Percentiles rank a stretch among this genome's conserved stretches.
Conservation (phyloP, 2,329 filamentous ascomycete species). For the Penicillium sclerotigenum region DNA sequence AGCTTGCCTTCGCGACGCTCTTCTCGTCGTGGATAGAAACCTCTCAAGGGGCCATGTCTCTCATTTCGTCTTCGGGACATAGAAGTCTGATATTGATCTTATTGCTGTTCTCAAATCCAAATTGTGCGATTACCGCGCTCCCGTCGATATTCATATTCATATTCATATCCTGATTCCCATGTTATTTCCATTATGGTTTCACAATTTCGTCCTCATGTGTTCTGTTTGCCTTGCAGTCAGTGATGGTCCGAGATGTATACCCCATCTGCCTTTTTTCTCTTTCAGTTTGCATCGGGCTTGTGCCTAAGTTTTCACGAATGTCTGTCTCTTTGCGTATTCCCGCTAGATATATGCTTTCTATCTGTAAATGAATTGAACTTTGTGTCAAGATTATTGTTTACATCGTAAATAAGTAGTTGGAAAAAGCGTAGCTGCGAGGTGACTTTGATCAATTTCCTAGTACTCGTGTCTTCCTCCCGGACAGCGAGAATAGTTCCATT, state of each 20-base stretch:
- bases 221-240: conserved; percentile 11
- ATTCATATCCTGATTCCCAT: conserved; percentile 10
- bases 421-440: no score
- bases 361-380: conserved; percentile 6
- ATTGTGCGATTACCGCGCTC: not conserved
- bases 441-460: no score
- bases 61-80: not conserved
- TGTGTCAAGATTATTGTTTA: not conserved
- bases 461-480: no score
- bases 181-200: conserved; percentile 3
- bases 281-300: conserved; percentile 5
- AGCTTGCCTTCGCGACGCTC: conserved; percentile 22
- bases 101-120: not conserved
- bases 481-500: no score
- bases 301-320: not conserved
- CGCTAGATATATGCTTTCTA: conserved; percentile 2
- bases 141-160: conserved; percentile 6
- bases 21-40: conserved; percentile 19
- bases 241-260: conserved; percentile 24
- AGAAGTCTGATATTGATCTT: not conserved
- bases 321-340: conserved; percentile 3
- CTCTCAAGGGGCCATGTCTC: not conserved
- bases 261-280: conserved; percentile 14
- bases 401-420: no score
- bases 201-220: not conserved